phyloP scores from a whole-genome alignment of 1,139 yeast genomes.

The Candida neerlandica region DNA sequence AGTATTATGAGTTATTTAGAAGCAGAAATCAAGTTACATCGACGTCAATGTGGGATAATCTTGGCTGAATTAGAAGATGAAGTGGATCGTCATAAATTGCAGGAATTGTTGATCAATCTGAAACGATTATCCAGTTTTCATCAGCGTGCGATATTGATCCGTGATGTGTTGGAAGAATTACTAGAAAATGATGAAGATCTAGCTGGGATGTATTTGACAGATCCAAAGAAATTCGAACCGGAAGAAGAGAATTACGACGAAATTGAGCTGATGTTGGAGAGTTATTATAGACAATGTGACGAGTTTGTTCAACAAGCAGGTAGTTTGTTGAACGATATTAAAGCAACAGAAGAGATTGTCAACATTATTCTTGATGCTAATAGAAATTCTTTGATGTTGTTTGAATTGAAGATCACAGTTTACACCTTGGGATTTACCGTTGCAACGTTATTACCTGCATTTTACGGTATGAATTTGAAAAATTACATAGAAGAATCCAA shows the following conservation, averaged over 20 bases:
- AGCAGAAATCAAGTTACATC: constrained; percentile 79
- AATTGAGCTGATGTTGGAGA: constrained; percentile 85
- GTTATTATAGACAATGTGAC: constrained; percentile 93
- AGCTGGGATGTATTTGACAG: constrained; percentile 78
- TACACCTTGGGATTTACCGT: constrained; percentile 84
- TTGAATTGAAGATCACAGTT: constrained; percentile 81
- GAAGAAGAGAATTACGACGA: constrained; percentile 58
- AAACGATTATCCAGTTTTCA: constrained; percentile 79
- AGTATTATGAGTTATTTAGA: constrained; percentile 83
- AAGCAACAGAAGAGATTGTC: constrained; percentile 94
- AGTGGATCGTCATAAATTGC: constrained; percentile 79
- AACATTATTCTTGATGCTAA: constrained; percentile 94
- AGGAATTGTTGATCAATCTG: constrained; percentile 77
- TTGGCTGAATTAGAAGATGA: constrained; percentile 81
- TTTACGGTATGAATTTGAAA: constrained; percentile 94
- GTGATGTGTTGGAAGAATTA: constrained; percentile 84
- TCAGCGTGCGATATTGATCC: constrained; percentile 80
- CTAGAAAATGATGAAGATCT: constrained; percentile 89
- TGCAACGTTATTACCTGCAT: constrained; percentile 62
- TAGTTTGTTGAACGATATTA: constrained; percentile 78
- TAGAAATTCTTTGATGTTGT: constrained; percentile 88
- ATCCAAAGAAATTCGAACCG: constrained; percentile 29
- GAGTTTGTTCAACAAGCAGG: constrained; percentile 95
- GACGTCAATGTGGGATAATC: constrained; percentile 73
- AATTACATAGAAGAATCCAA: constrained; percentile 82